These are phyloP conservation scores for Maudiozyma barnettii DNA, from an alignment of 805 yeast species.

Conservation along the genomic window DNA sequence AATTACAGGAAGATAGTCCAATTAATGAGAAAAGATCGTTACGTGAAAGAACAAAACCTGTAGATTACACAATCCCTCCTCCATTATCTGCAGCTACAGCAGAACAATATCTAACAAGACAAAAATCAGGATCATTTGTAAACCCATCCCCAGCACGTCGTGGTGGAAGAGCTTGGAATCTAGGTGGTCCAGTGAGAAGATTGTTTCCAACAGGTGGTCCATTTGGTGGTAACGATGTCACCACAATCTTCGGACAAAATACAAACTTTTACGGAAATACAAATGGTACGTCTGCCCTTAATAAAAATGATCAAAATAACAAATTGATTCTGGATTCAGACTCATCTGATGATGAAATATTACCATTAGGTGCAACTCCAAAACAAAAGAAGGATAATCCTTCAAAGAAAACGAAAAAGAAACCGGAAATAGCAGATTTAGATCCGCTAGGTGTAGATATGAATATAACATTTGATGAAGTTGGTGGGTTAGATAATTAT, in stretches of 20 bases:
- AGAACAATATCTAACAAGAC: conserved; percentile 23
- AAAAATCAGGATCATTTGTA: conserved; percentile 5
- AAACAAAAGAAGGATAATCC: conserved; percentile 29
- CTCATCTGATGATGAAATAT: conserved; percentile 54
- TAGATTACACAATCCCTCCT: conserved; percentile 78
- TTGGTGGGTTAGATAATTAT: conserved; percentile 88
- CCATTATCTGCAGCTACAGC: conserved; percentile 42
- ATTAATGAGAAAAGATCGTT: conserved; percentile 42
- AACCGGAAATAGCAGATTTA: conserved; percentile 68
- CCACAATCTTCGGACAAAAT: conserved; percentile 67
- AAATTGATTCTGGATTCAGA: conserved; percentile 40
- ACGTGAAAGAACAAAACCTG: conserved; percentile 60
- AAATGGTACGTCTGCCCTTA: not conserved
- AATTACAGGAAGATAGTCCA: conserved; percentile 52
- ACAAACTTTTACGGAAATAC: conserved; percentile 32
- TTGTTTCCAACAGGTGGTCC: conserved; percentile 94
- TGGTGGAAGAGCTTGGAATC: conserved; percentile 30
- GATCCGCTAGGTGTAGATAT: conserved; percentile 90
- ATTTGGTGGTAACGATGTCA: conserved; percentile 92
- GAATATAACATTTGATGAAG: conserved; percentile 72
- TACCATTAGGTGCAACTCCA: conserved; percentile 37
- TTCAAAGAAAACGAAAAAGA: conserved; percentile 30
- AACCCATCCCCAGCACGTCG: conserved; percentile 28
- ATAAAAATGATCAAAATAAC: conserved; percentile 17
- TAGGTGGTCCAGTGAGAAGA: conserved; percentile 48